A percentile compares a stretch with the other conserved stretches of the same genome.
Evolutionary conservation across 768 basidiomycete genomes (phyloP).

Genomic region (Dioszegia crocea): DNA sequence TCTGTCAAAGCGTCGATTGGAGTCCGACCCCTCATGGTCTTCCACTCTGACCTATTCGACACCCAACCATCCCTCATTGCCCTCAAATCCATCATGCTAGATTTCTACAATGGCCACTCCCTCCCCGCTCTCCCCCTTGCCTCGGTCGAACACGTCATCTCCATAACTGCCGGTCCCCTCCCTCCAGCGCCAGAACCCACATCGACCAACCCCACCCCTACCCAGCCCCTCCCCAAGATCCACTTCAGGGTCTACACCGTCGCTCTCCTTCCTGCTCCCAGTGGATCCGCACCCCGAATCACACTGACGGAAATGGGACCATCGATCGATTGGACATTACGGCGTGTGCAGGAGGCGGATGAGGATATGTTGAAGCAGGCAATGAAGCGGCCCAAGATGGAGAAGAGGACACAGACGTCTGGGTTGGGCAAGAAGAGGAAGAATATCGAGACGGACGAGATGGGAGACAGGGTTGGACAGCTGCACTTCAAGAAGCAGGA

Average conservation of each 20-base stretch:
- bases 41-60: slow-evolving; percentile 91
- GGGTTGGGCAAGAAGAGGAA: slow-evolving; percentile 78
- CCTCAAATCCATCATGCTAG: slow-evolving; percentile 83
- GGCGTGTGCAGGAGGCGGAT: slow-evolving; percentile 71
- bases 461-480: slow-evolving; percentile 90
- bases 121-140: slow-evolving; percentile 70
- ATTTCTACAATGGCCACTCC: slow-evolving; percentile 79
- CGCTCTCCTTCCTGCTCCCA: slow-evolving; percentile 64
- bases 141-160: slow-evolving; percentile 47
- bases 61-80: slow-evolving; percentile 87
- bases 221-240: slow-evolving; percentile 63
- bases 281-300: slow-evolving; percentile 72
- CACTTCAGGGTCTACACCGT: slow-evolving; percentile 85
- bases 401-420: slow-evolving; percentile 78
- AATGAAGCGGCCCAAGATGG: slow-evolving; percentile 76
- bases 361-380: slow-evolving; percentile 75
- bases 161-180: slow-evolving; percentile 46
- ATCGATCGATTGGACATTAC: slow-evolving; percentile 72
- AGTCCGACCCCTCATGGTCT: slow-evolving; percentile 87
- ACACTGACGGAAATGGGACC: slow-evolving; percentile 88
- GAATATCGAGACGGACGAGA: slow-evolving; percentile 91
- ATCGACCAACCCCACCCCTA: slow-evolving; percentile 16
- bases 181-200: slow-evolving; percentile 4
- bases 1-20: slow-evolving; percentile 83
- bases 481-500: slow-evolving; percentile 90